Conservation (phyloP, 306 rosid genomes). For the Pyrus bretschneideri region DNA sequence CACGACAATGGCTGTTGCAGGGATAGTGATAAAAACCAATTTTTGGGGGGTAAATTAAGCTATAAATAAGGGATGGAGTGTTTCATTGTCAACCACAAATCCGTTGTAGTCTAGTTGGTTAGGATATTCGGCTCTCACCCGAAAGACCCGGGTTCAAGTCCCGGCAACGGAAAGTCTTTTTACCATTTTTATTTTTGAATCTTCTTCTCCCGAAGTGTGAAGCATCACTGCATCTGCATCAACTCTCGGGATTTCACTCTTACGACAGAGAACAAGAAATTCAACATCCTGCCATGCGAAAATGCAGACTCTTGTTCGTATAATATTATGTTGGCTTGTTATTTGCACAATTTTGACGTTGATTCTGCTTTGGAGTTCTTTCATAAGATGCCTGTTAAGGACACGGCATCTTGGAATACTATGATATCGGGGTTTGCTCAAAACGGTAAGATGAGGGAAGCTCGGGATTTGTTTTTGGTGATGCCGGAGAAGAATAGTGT, state of each 20-base stretch:
- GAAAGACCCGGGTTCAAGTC: constrained; percentile 26
- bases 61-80: too few relatives aligned
- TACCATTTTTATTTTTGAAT: too few relatives aligned
- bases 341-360: constrained; percentile 36
- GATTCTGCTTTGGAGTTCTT: constrained; percentile 52
- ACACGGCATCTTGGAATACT: constrained; percentile 74
- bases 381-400: constrained; percentile 55
- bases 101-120: constrained; percentile 28
- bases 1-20: too few relatives aligned
- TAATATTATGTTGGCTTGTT: constrained; percentile 65
- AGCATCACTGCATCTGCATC: not conserved
- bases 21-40: too few relatives aligned
- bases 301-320: constrained; percentile 50
- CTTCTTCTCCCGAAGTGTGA: not conserved
- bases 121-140: constrained; percentile 32
- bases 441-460: constrained; percentile 49
- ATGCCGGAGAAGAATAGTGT: constrained; percentile 71
- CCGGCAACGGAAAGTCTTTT: constrained; percentile 18
- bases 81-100: not conserved
- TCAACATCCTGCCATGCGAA: not conserved
- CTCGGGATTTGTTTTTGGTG: constrained; percentile 30
- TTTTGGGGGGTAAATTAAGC: too few relatives aligned
- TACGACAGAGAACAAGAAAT: not conserved
- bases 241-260: not conserved
- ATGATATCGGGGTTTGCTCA: constrained; percentile 70